Evolutionary conservation across 208 protist genomes (phyloP).

Genomic region (Crithidia thermophila): DNA sequence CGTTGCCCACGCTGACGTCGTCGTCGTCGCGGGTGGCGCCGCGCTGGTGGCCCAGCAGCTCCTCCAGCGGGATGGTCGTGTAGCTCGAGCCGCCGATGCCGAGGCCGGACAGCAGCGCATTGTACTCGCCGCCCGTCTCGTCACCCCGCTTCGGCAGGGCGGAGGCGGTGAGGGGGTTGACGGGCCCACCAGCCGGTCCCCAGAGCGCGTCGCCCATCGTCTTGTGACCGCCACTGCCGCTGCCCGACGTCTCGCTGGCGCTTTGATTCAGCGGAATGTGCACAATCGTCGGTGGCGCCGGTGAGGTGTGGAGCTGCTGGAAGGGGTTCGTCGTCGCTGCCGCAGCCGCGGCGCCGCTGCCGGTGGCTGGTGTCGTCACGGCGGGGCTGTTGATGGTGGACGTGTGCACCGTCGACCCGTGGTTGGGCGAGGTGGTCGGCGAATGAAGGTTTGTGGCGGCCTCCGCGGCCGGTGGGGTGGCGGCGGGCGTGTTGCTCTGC

Average conservation of each 20-base stretch:
- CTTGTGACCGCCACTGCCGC: neutral
- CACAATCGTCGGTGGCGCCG: slow-evolving; percentile 26
- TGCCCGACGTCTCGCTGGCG: neutral
- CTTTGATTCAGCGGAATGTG: slow-evolving; percentile 30
- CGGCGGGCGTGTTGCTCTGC: neutral
- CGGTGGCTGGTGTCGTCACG: too few species aligned
- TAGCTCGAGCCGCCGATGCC: slow-evolving; percentile 32
- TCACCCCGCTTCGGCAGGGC: neutral
- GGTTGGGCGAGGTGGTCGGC: too few species aligned
- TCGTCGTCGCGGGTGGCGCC: slow-evolving; percentile 14
- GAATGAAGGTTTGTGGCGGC: neutral
- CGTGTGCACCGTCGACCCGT: too few species aligned
- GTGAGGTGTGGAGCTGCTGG: slow-evolving; percentile 14
- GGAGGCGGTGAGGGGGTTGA: slow-evolving; percentile 11
- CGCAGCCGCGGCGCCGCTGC: neutral
- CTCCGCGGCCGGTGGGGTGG: neutral
- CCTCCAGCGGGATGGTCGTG: slow-evolving; percentile 26
- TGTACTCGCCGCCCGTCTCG: slow-evolving; percentile 18
- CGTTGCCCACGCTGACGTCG: slow-evolving; percentile 4
- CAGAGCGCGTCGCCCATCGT: slow-evolving; percentile 24
- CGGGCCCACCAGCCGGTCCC: neutral
- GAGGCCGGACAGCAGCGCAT: slow-evolving; percentile 29
- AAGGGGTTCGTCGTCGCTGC: neutral
- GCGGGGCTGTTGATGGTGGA: too few species aligned
- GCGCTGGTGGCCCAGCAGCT: slow-evolving; percentile 17